Conservation (phyloP, 768 basidiomycete genomes). For the Suillus lakei region DNA sequence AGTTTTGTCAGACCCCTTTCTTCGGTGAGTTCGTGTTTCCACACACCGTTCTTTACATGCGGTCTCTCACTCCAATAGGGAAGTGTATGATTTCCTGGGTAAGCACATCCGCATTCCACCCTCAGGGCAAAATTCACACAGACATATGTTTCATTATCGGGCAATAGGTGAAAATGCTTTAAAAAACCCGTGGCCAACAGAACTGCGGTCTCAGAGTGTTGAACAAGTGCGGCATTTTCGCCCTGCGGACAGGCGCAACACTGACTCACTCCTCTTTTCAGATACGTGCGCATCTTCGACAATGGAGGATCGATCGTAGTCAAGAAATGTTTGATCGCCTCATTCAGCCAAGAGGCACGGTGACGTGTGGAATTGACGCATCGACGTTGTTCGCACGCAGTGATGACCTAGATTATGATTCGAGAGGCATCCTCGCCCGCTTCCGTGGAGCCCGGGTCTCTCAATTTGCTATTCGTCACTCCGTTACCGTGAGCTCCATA, state of each 20-base stretch:
- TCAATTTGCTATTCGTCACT: slow-evolving; percentile 47
- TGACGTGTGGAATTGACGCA: slow-evolving; percentile 53
- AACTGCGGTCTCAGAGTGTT: slow-evolving; percentile 46
- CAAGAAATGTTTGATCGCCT: slow-evolving; percentile 41
- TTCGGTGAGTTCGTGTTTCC: slow-evolving; percentile 50
- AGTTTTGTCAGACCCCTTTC: slow-evolving; percentile 77
- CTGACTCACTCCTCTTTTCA: slow-evolving; percentile 25
- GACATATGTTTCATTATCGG: background rate
- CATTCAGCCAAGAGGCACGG: slow-evolving; percentile 50
- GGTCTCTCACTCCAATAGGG: slow-evolving; percentile 42
- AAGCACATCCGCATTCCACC: slow-evolving; percentile 22
- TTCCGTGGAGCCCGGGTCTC: slow-evolving; percentile 41
- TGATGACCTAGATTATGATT: slow-evolving; percentile 30
- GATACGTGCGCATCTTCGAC: slow-evolving; percentile 50
- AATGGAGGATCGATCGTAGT: slow-evolving; percentile 43
- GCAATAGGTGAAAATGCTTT: slow-evolving; percentile 43
- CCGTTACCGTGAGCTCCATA: slow-evolving; percentile 43
- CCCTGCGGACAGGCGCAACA: background rate
- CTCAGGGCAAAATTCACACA: slow-evolving; percentile 2
- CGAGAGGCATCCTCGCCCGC: slow-evolving; percentile 36
- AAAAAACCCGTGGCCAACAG: slow-evolving; percentile 48
- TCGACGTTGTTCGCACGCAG: slow-evolving; percentile 49
- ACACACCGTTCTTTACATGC: slow-evolving; percentile 13
- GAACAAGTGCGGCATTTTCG: slow-evolving; percentile 47
- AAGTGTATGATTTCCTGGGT: slow-evolving; percentile 80